Base-by-base conservation (phyloP, 768 basidiomycete genomes). In the Pulveroboletus sp. region DNA sequence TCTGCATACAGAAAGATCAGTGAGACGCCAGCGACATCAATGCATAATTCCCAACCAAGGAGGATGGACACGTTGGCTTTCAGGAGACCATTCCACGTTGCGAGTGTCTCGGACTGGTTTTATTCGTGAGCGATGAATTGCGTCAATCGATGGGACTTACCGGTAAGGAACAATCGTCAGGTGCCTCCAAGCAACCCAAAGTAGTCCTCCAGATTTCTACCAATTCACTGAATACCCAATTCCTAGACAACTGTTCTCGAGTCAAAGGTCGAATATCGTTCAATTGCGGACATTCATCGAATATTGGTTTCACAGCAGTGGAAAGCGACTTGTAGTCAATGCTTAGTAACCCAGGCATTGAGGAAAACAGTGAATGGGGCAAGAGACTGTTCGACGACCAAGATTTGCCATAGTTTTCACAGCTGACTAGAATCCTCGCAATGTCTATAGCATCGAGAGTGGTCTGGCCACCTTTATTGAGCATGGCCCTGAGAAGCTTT, bases 11-110 rank as follows among this genome's bases (percentile, higher is more conserved):
- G 43, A 42, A n/a, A 38, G 13, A 52, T 60, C 25, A 61, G 47
- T 24, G n/a, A 43, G 4, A 24, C 20, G 6, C 8, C n/a, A 7
- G 4, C 20, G 16, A 47, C 21, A 44, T n/a, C 20, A 13, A 24
- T 31, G 9, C 60, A 68, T 16, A 32, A 19, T 33, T 19, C 81
- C 82, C 74, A 69, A 84, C 84, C 80, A 65, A 79, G 68, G 6
- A 79, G 64, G 42, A 65, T 58, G 0, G 70, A 58, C 14, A 80
- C 72, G 27, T 78, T 77, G 3, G 76, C 72, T 43, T 70, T 72
- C 33, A 87, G 54, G 27, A 89, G 61, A 35, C 77, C 75, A 32
- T 74, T 68, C 86, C 85, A 89, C 8, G 81, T 72, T 13, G 69
- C 70, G 7, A 77, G 57, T 4, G 85, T 65, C 50, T 81, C 78